A percentile compares a stretch with the other conserved stretches of the same genome.
phyloP scores from a whole-genome alignment of 129 eudicot species.

The Dittrichia graveolens region DNA sequence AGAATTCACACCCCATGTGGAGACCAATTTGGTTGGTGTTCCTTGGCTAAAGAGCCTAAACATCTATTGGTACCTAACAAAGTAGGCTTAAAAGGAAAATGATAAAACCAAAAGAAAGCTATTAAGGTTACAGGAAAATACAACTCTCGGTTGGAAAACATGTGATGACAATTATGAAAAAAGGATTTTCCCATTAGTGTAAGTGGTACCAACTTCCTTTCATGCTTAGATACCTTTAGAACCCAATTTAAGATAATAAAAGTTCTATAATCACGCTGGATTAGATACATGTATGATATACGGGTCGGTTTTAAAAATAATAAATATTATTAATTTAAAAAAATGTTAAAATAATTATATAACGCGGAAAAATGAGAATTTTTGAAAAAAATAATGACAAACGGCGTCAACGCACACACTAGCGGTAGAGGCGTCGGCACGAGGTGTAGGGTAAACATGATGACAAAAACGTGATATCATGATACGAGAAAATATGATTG shows the following conservation, averaged over 20 bases:
- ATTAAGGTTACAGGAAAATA: slow-evolving; percentile 29
- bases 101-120: slow-evolving; percentile 22
- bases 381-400: too few relatives aligned
- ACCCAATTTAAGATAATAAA: neutral
- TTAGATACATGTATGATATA: neutral
- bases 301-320: neutral
- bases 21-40: slow-evolving; percentile 67
- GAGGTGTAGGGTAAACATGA: too few relatives aligned
- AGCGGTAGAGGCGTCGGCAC: too few relatives aligned
- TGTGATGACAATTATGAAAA: slow-evolving; percentile 42
- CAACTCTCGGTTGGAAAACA: slow-evolving; percentile 52
- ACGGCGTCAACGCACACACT: too few relatives aligned
- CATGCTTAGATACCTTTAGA: slow-evolving; percentile 12
- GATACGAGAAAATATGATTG: too few relatives aligned
- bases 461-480: too few relatives aligned
- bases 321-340: too few relatives aligned
- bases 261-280: neutral
- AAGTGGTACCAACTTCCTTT: slow-evolving; percentile 25
- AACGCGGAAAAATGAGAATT: too few relatives aligned
- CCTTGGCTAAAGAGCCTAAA: slow-evolving; percentile 46
- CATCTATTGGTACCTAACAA: slow-evolving; percentile 27
- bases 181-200: slow-evolving; percentile 28
- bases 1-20: slow-evolving; percentile 64
- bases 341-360: too few relatives aligned
- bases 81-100: slow-evolving; percentile 25